Evolutionary conservation across 139 green algal species (phyloP), one percentile per base, ranked within the genome.

Genomic region (Mychonastes homosphaera): DNA sequence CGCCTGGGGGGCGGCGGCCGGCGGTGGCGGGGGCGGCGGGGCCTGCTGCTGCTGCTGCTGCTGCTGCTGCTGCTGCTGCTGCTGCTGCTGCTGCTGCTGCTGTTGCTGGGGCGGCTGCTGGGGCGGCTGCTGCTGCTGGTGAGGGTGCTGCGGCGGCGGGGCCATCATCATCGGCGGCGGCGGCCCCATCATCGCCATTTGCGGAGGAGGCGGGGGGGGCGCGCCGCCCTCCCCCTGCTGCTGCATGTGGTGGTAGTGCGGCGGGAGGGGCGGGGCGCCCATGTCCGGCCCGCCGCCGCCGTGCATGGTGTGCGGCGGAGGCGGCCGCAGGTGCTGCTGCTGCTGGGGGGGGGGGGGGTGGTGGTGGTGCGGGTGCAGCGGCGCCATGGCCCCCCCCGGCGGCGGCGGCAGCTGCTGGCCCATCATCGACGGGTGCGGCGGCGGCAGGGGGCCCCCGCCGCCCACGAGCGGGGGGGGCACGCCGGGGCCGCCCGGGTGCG

Each of bases 181-280:
- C 10, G 36, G 12, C 36, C 36, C 13, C 10, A 10, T 43, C 10
- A 13, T 13, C 43, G 16, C 15, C 39, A 46, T 21, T 46, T 46
- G n/a, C n/a, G n/a, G n/a, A n/a, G n/a, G n/a, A n/a, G n/a, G n/a
- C n/a, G n/a, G n/a, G 39, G 39, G 39, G 15, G 15, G 15, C 39
- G 39, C 16, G 39, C 16, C 39, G 16, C 39, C 9, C 38, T 29
- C 10, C 19, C 39, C 26, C 13, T 13, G n/a, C 32, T 45, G 52
- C 29, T 26, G 19, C 29, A 3, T 58, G 7, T 30, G 24, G 8
- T 34, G 23, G 7, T 21, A 45, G 8, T n/a, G 41, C 41, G 24
- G 40, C 9, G 75, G 16, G 27, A 51, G 67, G 49, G 63, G 79
- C 74, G 23, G 26, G 2, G 24, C 21, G 9, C 26, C 27, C 16